Conservation (phyloP, 2,329 filamentous ascomycete species). For the Trematosphaeria pertusa region DNA sequence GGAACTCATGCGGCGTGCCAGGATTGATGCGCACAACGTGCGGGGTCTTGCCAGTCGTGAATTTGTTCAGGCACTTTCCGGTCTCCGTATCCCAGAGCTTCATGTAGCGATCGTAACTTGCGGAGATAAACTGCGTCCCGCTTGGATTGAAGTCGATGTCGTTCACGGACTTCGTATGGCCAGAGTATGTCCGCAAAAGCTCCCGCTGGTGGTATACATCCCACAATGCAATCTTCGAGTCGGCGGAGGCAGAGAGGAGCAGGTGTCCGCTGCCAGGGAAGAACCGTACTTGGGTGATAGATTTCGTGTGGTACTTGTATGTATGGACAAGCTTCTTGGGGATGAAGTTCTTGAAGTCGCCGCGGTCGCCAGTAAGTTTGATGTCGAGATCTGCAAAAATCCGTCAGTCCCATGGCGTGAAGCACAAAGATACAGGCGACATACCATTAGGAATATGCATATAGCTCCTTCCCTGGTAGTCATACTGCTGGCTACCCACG, state of each 20-base stretch:
- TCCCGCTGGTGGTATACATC: slow-evolving; percentile 91
- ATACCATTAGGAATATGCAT: slow-evolving; percentile 86
- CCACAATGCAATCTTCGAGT: slow-evolving; percentile 91
- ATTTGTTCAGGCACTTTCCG: slow-evolving; percentile 84
- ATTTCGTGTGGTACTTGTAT: slow-evolving; percentile 84
- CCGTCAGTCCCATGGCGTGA: slow-evolving; percentile 6
- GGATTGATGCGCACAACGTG: slow-evolving; percentile 96
- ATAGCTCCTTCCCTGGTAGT: slow-evolving; percentile 95
- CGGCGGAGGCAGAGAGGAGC: slow-evolving; percentile 86
- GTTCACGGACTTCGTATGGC: slow-evolving; percentile 88
- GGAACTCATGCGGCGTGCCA: slow-evolving; percentile 82
- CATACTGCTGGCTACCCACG: slow-evolving; percentile 80
- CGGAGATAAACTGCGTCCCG: slow-evolving; percentile 86
- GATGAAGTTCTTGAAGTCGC: slow-evolving; percentile 85
- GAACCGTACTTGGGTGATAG: slow-evolving; percentile 88
- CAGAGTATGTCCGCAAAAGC: slow-evolving; percentile 87
- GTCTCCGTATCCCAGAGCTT: slow-evolving; percentile 99
- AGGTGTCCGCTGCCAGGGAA: slow-evolving; percentile 89
- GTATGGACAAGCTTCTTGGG: slow-evolving; percentile 93
- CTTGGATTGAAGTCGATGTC: slow-evolving; percentile 86
- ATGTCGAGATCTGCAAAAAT: slow-evolving; percentile 41
- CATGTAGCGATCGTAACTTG: slow-evolving; percentile 93
- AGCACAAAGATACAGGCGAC: slow-evolving; percentile 8
- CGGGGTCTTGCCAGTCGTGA: slow-evolving; percentile 92
- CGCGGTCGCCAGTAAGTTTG: slow-evolving; percentile 75